Conservation (phyloP, 306 rosid species). For the Fagus sylvatica region DNA sequence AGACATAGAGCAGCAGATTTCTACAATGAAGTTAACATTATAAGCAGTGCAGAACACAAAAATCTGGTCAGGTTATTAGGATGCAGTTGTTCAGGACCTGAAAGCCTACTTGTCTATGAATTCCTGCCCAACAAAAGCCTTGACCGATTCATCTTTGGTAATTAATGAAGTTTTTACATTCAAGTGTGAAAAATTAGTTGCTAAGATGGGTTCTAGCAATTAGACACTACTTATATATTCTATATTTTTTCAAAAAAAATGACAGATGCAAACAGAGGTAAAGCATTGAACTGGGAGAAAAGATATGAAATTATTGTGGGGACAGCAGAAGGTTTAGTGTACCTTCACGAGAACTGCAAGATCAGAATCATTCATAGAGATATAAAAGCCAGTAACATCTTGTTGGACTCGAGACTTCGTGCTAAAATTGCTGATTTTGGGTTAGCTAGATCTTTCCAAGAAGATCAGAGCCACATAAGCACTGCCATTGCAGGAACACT, state of each 20-base stretch:
- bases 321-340: conserved; percentile 78
- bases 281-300: conserved; percentile 76
- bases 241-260: conserved; percentile 11
- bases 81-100: conserved; percentile 94
- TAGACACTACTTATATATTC: background rate
- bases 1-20: conserved; percentile 83
- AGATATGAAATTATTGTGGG: conserved; percentile 66
- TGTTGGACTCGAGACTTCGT: conserved; percentile 69
- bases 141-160: conserved; percentile 84
- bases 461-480: conserved; percentile 87
- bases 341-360: conserved; percentile 78
- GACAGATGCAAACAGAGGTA: conserved; percentile 60
- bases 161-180: conserved; percentile 2
- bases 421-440: conserved; percentile 98
- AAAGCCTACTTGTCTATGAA: conserved; percentile 90
- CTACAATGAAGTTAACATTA: conserved; percentile 85
- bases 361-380: conserved; percentile 84
- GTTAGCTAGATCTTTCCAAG: conserved; percentile 85
- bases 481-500: conserved; percentile 95
- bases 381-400: conserved; percentile 88
- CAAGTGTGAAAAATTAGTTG: background rate
- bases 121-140: conserved; percentile 81
- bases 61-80: conserved; percentile 81
- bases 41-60: conserved; percentile 83
- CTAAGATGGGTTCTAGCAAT: background rate